Base-by-base conservation (phyloP, 768 basidiomycete species). In the Holtermannia corniformis region DNA sequence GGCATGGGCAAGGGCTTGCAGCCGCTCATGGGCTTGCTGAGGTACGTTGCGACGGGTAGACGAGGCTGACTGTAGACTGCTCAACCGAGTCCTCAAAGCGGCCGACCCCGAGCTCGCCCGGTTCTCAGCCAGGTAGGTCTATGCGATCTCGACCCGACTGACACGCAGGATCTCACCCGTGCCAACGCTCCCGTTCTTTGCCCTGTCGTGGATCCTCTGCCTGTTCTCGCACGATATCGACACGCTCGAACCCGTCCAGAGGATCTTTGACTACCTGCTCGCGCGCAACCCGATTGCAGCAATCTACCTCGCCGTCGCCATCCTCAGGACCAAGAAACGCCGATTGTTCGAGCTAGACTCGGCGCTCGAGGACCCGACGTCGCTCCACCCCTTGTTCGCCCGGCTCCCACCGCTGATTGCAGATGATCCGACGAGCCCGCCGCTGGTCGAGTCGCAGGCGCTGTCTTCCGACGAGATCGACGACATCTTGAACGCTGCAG, bases 211-310 rank as follows among this genome's bases (percentile, higher is more conserved):
- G 73, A 80, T 95, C 26, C 76, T 96, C 27, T 93, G 90, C 0
- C 78, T 93, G 25, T 90, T 96, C 74, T 82, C 91, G 11, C 91
- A 96, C 69, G 90, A 95, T 61, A 79, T 90, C 52, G 87, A 91
- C 5, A 86, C 86, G 1, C 78, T 93, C n/a, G 79, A 84, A 3
- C 81, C 91, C 37, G 85, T 90, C 23, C 90, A 93, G 67, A 85
- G 90, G 57, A 81, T 90, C 44, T 96, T 93, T 71, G 91, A 96
- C 72, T 96, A 83, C 65, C 73, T 95, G 10, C 74, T 96, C 12
- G 81, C 82, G 57, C 78, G 90, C 28, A 87, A 87, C 22, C 91
- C 91, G 10, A 80, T 90, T 24, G 76, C 78, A 0, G 78, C 82
- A 2, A 84, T 93, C 0, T 96, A 93, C 75, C 79, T 95, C 10